phyloP scores from a whole-genome alignment of 2,329 filamentous ascomycete genomes.

The Huntiella bhutanensis region DNA sequence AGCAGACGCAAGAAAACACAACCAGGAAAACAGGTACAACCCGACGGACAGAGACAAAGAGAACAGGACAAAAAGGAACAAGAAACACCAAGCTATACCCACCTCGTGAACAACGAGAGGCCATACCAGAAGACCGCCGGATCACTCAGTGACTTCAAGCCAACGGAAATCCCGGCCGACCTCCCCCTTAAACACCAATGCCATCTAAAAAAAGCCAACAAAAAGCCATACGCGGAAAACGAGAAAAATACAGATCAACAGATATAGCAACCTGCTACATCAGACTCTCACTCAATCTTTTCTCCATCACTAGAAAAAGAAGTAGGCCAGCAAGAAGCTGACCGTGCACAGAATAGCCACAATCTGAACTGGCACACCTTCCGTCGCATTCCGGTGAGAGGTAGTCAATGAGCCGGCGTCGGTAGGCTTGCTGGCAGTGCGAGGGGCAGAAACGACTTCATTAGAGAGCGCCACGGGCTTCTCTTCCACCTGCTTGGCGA shows the following conservation, averaged over 20 bases:
- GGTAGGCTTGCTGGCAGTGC: not conserved
- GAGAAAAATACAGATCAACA: not conserved
- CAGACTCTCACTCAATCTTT: not conserved
- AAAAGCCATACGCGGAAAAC: not conserved
- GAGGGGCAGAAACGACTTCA: not conserved
- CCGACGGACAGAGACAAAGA: not conserved
- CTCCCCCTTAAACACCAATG: too few relatives aligned
- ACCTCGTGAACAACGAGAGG: not conserved
- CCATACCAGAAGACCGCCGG: too few relatives aligned
- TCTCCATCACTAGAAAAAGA: slow-evolving; percentile 56
- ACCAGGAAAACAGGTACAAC: too few relatives aligned
- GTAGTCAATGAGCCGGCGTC: slow-evolving; percentile 1
- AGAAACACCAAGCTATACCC: not conserved
- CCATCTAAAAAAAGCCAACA: not conserved
- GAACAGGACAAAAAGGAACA: not conserved
- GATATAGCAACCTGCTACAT: not conserved
- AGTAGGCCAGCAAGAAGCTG: slow-evolving; percentile 84
- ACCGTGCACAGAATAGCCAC: slow-evolving; percentile 69
- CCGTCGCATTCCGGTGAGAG: slow-evolving; percentile 16
- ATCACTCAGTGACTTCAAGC: too few relatives aligned
- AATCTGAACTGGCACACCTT: slow-evolving; percentile 74
- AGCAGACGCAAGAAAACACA: not conserved
- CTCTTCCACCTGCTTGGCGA: slow-evolving; percentile 1
- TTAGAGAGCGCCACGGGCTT: not conserved
- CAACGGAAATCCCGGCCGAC: too few relatives aligned